Conservation (phyloP, 345 rosid genomes). For the Euphorbia tirucalli region DNA sequence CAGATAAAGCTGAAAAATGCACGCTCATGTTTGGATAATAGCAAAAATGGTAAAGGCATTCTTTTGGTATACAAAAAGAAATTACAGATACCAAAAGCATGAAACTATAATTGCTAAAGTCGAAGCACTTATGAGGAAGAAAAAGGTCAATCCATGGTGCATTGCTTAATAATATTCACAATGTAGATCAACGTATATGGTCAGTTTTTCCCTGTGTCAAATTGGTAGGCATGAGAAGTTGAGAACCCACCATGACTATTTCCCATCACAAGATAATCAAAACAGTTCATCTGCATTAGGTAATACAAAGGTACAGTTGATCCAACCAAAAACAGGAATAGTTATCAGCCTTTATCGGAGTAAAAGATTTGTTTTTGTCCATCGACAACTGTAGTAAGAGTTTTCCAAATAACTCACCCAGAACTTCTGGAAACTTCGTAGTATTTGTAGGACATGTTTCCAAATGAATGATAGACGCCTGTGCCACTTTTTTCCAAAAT, state of each 20-base stretch:
- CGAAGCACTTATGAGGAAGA: not conserved
- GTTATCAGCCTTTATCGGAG: not conserved
- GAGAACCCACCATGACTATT: not conserved
- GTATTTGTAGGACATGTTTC: conserved; percentile 47
- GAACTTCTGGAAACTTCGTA: conserved; percentile 51
- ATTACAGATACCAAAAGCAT: too few species aligned
- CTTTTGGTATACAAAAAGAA: too few species aligned
- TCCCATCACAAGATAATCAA: not conserved
- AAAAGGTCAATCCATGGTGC: not conserved
- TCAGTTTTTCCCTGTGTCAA: not conserved
- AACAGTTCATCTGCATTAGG: not conserved
- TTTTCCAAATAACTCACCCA: conserved; percentile 57
- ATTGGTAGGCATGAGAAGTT: not conserved
- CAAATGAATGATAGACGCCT: conserved; percentile 70
- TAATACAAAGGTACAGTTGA: not conserved
- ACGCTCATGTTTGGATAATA: not conserved
- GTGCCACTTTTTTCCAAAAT: conserved; percentile 64
- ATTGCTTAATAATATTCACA: not conserved
- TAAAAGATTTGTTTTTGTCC: not conserved
- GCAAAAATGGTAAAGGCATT: not conserved
- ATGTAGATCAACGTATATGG: not conserved
- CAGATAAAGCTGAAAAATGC: too few species aligned
- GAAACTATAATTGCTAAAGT: not conserved
- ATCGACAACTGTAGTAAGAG: not conserved
- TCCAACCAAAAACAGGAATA: not conserved